phyloP scores from a whole-genome alignment of 306 rosid genomes.

The Trichosanthes truncata region DNA sequence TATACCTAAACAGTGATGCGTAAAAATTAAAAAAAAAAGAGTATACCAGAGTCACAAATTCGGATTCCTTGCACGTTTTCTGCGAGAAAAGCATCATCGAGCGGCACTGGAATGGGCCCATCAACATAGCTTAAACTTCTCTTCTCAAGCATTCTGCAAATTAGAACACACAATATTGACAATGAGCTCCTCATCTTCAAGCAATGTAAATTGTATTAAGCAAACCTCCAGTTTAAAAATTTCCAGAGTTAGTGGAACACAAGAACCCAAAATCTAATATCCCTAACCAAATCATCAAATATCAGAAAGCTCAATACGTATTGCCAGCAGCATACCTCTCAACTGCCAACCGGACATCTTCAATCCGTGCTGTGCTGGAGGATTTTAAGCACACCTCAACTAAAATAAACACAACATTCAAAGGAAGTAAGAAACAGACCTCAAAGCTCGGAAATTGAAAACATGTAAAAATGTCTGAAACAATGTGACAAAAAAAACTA shows the following conservation, averaged over 20 bases:
- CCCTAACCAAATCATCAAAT: neutral
- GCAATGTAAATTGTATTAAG: neutral
- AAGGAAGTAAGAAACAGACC: neutral
- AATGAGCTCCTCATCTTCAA: neutral
- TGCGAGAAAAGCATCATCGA: constrained; percentile 52
- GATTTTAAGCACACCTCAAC: constrained; percentile 81
- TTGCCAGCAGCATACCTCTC: constrained; percentile 35
- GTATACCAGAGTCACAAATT: constrained; percentile 68
- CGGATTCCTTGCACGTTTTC: constrained; percentile 73
- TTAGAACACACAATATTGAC: neutral
- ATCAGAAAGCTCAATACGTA: neutral
- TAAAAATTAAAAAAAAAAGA: neutral
- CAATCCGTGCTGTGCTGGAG: constrained; percentile 63
- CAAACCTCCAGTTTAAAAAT: neutral
- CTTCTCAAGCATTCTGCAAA: constrained; percentile 82
- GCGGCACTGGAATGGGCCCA: constrained; percentile 69
- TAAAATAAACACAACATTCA: constrained; percentile 15
- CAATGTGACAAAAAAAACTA: neutral
- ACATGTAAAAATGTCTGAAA: neutral
- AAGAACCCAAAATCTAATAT: neutral
- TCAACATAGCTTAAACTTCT: constrained; percentile 81
- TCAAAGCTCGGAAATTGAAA: neutral
- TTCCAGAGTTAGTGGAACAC: constrained; percentile 5
- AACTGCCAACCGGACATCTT: constrained; percentile 59
- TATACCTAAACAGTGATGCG: neutral